Percentiles rank a stretch among this genome's conserved stretches.
These are phyloP conservation scores for Elsinoe batatas DNA, from an alignment of 2,329 filamentous ascomycete genomes.

Conservation along the genomic window DNA sequence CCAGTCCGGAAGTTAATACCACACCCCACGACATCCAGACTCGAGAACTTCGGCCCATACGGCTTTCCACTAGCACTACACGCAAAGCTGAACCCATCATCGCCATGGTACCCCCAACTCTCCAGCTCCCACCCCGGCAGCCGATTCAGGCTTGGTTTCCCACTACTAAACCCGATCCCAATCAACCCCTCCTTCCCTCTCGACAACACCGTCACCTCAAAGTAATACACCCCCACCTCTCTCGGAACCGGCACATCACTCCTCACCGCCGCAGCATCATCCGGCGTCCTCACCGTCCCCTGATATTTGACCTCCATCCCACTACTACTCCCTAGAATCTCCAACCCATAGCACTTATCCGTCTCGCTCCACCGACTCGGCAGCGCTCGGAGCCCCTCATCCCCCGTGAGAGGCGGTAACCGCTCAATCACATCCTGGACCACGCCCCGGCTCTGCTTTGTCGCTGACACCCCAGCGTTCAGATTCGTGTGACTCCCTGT, in stretches of 20 bases:
- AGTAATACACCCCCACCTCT: conserved; percentile 92
- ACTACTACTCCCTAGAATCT: conserved; percentile 55
- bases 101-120: conserved; percentile 58
- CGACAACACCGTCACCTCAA: conserved; percentile 59
- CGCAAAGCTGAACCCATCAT: conserved; percentile 55
- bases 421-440: conserved; percentile 79
- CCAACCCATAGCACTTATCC: conserved; percentile 64
- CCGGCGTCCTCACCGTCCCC: conserved; percentile 47
- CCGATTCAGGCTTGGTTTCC: conserved; percentile 49
- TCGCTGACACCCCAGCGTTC: conserved; percentile 43
- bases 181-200: conserved; percentile 53
- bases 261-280: conserved; percentile 74
- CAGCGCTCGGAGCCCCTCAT: conserved; percentile 57
- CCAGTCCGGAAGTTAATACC: conserved; percentile 55
- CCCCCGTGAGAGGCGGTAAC: conserved; percentile 39
- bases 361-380: conserved; percentile 73
- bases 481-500: conserved; percentile 24
- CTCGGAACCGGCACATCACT: conserved; percentile 79
- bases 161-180: conserved; percentile 52
- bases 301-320: conserved; percentile 61
- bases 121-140: conserved; percentile 57
- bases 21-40: conserved; percentile 53
- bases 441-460: conserved; percentile 48
- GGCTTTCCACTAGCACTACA: conserved; percentile 46
- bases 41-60: conserved; percentile 52